A percentile compares a stretch with the other conserved stretches of the same genome.
Evolutionary conservation across 257 asterid species (phyloP).

Genomic region (Craterostigma plantagineum): DNA sequence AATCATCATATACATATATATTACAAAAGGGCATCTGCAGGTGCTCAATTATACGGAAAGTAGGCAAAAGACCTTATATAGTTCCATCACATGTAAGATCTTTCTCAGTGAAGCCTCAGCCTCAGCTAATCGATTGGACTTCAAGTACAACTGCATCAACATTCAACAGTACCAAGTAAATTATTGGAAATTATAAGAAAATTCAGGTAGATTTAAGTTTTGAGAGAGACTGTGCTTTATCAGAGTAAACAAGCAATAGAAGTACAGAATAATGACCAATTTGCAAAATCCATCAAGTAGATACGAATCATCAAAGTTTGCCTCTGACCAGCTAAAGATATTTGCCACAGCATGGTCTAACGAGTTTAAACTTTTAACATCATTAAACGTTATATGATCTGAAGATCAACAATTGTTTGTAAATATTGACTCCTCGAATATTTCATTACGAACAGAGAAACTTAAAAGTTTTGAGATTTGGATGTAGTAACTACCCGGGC

Average conservation of each 20-base stretch:
- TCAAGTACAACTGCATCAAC: conserved; percentile 38
- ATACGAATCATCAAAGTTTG: too few relatives aligned
- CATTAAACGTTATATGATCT: too few relatives aligned
- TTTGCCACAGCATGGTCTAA: too few relatives aligned
- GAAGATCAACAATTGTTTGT: too few relatives aligned
- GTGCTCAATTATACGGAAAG: conserved; percentile 3
- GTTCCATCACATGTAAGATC: conserved; percentile 57
- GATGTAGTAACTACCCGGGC: conserved; percentile 53
- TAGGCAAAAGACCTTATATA: conserved; percentile 37
- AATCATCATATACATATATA: conserved; percentile 6
- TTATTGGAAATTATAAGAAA: neutral
- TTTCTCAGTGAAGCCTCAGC: conserved; percentile 60
- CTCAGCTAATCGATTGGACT: conserved; percentile 39
- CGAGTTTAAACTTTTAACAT: too few relatives aligned
- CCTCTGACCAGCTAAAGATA: too few relatives aligned
- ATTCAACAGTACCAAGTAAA: conserved; percentile 5
- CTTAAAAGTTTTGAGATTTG: conserved; percentile 7
- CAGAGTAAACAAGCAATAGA: too few relatives aligned
- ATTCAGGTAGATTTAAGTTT: neutral
- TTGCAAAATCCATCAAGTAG: too few relatives aligned
- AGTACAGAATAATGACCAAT: too few relatives aligned
- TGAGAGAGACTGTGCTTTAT: too few relatives aligned
- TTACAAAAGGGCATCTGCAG: neutral
- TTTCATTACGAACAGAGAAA: conserved; percentile 6
- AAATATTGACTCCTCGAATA: too few relatives aligned